These are phyloP conservation scores for Oemleria cerasiformis DNA, from an alignment of 306 rosid genomes.

Conservation along the genomic window DNA sequence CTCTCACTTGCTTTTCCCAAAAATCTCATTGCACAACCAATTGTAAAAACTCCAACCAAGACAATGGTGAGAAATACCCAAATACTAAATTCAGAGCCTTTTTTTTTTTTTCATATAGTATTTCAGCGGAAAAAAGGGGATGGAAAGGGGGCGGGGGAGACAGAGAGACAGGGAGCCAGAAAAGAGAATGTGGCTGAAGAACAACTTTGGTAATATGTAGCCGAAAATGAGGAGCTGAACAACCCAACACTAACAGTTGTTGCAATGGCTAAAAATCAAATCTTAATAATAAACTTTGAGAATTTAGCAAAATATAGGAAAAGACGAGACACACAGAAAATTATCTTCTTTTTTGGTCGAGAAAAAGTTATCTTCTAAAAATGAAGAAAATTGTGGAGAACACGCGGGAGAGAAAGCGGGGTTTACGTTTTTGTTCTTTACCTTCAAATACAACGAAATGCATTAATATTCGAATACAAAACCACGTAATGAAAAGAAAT, in stretches of 20 bases:
- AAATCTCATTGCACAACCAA: not conserved
- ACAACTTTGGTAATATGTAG: not conserved
- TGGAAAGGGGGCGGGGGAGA: too few relatives aligned
- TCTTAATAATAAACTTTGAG: too few relatives aligned
- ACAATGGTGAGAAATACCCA: not conserved
- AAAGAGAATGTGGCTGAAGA: not conserved
- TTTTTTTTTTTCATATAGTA: not conserved
- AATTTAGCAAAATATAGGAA: not conserved
- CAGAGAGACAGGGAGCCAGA: slow-evolving; percentile 14
- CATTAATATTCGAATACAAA: too few relatives aligned
- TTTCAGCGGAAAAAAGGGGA: slow-evolving; percentile 2
- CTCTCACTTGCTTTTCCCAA: too few relatives aligned
- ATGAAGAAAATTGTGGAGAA: not conserved
- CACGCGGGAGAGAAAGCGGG: not conserved
- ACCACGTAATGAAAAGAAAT: too few relatives aligned
- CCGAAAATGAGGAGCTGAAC: not conserved
- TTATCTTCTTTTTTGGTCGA: too few relatives aligned
- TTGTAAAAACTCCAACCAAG: not conserved
- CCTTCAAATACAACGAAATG: too few relatives aligned
- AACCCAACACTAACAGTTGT: not conserved
- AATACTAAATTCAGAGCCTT: slow-evolving; percentile 1
- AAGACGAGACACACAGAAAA: too few relatives aligned
- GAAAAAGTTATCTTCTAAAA: too few relatives aligned
- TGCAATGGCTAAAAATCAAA: not conserved
- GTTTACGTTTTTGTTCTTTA: not conserved